Evolutionary conservation across 2,329 filamentous ascomycete genomes (phyloP), one percentile per base, ranked within the genome.

Genomic region (Talaromyces sp.): DNA sequence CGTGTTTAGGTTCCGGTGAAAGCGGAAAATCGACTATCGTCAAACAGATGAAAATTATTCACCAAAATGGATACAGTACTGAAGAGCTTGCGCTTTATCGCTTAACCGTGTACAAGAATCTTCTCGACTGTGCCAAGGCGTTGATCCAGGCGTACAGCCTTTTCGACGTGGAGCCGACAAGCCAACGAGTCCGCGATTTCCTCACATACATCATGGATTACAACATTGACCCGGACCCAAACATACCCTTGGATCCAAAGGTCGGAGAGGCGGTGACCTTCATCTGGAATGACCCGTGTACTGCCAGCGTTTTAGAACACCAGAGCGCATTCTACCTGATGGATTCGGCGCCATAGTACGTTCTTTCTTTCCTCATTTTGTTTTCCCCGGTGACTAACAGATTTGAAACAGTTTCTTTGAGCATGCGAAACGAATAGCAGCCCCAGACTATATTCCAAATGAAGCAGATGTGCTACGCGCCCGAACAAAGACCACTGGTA

Each of bases 41-140:
- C 68, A 99, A 99, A 78, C 95, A 99, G 82, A 99, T 99, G 95
- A 99, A 98, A 80, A 99, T 99, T 69, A 98, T 99, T 72, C 95
- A 99, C 73, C 89, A 98, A 70, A 96, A 97, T 78, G 95, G 95
- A 63, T 99, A 99, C 78, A 93, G 91, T 11, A 87, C 91, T 67
- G 93, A 98, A 70, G 95, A 99, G 77, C 83, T 98, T 55, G 89
- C 89, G 70, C 89, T 96, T 73, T 98, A 98, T 80, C 89, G 95
- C 62, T 86, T 96, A 64, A 98, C 95, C 35, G 92, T 99, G 63
- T 99, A 96, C 82, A 99, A 99, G 80, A 99, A 99, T 75, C 83
- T 99, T 62, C 85, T 98, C 68, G 95, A 99, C 78, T 99, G 95
- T 81, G 91, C 92, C 67, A 98, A 96, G 74, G 89, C 93, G 56